Conservation (phyloP, 139 green algal species). For the Eudorina sp. region DNA sequence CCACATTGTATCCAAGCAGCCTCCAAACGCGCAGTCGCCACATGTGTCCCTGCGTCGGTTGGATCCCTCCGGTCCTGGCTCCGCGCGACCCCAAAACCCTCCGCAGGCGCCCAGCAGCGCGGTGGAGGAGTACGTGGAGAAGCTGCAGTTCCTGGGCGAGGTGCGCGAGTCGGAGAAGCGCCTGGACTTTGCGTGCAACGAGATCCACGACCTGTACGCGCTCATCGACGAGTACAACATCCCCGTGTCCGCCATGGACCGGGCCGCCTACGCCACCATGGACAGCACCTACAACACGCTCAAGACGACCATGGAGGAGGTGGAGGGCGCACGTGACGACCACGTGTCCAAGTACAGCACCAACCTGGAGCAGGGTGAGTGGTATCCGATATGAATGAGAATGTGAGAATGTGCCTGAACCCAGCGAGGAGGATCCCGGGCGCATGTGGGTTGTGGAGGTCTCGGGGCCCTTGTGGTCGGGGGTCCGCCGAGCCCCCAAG, state of each 20-base stretch:
- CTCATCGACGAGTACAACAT: slow-evolving; percentile 85
- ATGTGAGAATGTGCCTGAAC: too few species aligned
- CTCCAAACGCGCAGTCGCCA: too few species aligned
- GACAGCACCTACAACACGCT: slow-evolving; percentile 75
- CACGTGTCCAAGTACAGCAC: slow-evolving; percentile 76
- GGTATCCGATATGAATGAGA: too few species aligned
- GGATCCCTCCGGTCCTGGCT: neutral
- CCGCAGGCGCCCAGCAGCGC: slow-evolving; percentile 38
- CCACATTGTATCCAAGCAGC: too few species aligned
- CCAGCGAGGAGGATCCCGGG: too few species aligned
- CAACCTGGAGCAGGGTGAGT: slow-evolving; percentile 73
- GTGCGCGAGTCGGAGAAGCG: slow-evolving; percentile 57
- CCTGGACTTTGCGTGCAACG: slow-evolving; percentile 62
- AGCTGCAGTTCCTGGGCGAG: slow-evolving; percentile 73
- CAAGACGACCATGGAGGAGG: slow-evolving; percentile 77
- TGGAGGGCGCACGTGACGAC: slow-evolving; percentile 76
- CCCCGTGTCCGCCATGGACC: slow-evolving; percentile 76
- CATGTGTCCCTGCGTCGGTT: too few species aligned
- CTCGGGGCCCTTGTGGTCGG: too few species aligned
- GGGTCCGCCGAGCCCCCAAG: too few species aligned
- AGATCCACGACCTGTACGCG: slow-evolving; percentile 76
- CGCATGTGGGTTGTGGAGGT: too few species aligned
- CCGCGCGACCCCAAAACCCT: too few species aligned
- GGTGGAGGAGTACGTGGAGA: slow-evolving; percentile 87
- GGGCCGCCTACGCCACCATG: slow-evolving; percentile 81